phyloP scores from a whole-genome alignment of 1,139 yeast genomes.

The Blastobotrys capitulatus region DNA sequence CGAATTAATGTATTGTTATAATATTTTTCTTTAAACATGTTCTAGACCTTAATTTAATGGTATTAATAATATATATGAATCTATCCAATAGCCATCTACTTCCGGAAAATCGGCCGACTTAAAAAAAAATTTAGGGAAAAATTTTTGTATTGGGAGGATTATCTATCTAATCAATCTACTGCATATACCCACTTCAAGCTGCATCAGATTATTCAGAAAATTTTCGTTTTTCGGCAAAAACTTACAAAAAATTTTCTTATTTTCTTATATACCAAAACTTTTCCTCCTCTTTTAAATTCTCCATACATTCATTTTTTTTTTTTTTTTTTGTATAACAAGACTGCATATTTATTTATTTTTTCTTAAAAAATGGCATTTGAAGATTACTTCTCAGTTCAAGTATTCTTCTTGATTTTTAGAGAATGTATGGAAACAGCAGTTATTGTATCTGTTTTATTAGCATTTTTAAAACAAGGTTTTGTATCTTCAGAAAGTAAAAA shows the following conservation, averaged over 20 bases:
- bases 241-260: background rate
- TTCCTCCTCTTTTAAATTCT: too few relatives aligned
- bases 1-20: too few relatives aligned
- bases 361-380: slow-evolving; percentile 34
- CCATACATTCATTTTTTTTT: background rate
- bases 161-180: background rate
- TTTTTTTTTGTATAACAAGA: background rate
- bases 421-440: slow-evolving; percentile 87
- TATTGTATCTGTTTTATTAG: slow-evolving; percentile 75
- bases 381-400: slow-evolving; percentile 63
- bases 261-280: background rate
- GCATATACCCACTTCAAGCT: background rate
- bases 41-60: too few relatives aligned
- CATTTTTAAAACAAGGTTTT: slow-evolving; percentile 66
- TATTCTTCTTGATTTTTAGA: slow-evolving; percentile 80
- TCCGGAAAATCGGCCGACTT: too few relatives aligned
- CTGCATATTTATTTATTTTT: too few relatives aligned
- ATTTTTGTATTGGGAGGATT: background rate
- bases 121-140: too few relatives aligned
- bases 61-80: too few relatives aligned
- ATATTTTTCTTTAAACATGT: too few relatives aligned
- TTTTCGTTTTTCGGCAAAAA: too few relatives aligned
- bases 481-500: slow-evolving; percentile 30
- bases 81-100: too few relatives aligned
- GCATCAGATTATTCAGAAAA: background rate